Conservation (phyloP, 257 asterid species). For the Capsicum baccatum region DNA sequence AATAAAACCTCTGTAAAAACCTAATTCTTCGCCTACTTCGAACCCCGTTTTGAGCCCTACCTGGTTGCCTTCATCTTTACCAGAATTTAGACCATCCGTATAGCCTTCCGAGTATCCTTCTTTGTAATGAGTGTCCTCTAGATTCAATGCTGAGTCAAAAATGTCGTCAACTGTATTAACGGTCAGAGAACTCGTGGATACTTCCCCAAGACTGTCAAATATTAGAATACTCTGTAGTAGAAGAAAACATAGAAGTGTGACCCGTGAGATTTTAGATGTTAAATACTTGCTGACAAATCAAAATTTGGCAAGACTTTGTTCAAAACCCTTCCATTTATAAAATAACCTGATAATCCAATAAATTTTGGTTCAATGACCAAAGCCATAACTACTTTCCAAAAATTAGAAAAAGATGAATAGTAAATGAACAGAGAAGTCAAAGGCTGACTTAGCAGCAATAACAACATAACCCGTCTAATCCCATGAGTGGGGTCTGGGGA, state of each 20-base stretch:
- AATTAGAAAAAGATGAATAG: background rate
- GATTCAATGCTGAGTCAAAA: constrained; percentile 56
- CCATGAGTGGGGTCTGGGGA: no score
- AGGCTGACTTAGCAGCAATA: background rate
- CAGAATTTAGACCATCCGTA: constrained; percentile 52
- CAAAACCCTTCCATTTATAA: no score
- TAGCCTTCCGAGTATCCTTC: constrained; percentile 66
- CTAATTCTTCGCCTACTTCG: constrained; percentile 68
- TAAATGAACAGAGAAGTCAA: background rate
- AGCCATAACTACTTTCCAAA: no score
- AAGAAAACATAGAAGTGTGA: no score
- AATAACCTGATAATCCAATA: no score
- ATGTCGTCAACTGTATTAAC: constrained; percentile 45
- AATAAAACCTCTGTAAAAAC: constrained; percentile 70
- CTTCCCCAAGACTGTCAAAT: constrained; percentile 4
- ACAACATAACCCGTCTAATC: no score
- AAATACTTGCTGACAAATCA: no score
- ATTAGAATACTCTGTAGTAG: background rate
- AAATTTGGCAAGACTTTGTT: no score
- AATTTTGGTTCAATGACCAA: no score
- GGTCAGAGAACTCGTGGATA: background rate
- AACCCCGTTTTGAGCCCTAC: constrained; percentile 68
- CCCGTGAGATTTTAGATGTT: no score
- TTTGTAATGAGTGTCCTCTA: constrained; percentile 60
- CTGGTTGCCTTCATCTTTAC: constrained; percentile 57